These are phyloP conservation scores for Fibroporia radiculosa DNA, from an alignment of 768 basidiomycete species.

Conservation along the genomic window DNA sequence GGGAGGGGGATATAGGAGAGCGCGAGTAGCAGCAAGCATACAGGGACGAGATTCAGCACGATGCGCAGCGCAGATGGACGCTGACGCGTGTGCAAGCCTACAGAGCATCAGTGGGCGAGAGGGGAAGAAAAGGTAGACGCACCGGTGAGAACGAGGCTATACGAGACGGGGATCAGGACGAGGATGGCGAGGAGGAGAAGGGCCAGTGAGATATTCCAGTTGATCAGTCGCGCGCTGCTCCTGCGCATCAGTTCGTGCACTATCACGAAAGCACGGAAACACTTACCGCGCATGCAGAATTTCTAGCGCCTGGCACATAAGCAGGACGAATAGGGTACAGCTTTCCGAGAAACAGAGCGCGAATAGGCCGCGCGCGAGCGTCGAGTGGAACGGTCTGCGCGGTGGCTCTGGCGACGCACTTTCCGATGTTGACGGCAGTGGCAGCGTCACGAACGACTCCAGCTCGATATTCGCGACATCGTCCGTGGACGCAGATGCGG, in stretches of 20 bases:
- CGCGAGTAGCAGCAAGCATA: slow-evolving; percentile 35
- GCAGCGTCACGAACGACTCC: slow-evolving; percentile 22
- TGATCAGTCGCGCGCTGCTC: slow-evolving; percentile 49
- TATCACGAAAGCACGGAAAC: not conserved
- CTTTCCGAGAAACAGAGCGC: slow-evolving; percentile 70
- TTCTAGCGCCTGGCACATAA: slow-evolving; percentile 62
- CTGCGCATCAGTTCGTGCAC: not conserved
- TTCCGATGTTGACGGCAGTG: slow-evolving; percentile 23
- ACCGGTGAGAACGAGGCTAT: slow-evolving; percentile 48
- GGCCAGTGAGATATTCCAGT: slow-evolving; percentile 63
- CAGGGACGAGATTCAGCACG: slow-evolving; percentile 40
- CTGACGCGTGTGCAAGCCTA: slow-evolving; percentile 19
- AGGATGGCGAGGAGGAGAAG: slow-evolving; percentile 55
- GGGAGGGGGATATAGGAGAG: slow-evolving; percentile 69
- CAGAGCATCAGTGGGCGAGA: not conserved
- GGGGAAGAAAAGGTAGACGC: slow-evolving; percentile 4
- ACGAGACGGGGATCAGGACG: slow-evolving; percentile 56
- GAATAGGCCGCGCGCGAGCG: slow-evolving; percentile 52
- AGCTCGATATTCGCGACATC: not conserved
- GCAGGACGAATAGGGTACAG: slow-evolving; percentile 60
- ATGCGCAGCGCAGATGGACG: slow-evolving; percentile 25
- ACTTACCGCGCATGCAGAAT: slow-evolving; percentile 44
- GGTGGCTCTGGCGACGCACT: not conserved
- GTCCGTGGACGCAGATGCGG: not conserved
- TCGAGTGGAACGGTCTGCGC: slow-evolving; percentile 39